phyloP scores from a whole-genome alignment of 78 protist species.

The Blattamonas nauphoetae region DNA sequence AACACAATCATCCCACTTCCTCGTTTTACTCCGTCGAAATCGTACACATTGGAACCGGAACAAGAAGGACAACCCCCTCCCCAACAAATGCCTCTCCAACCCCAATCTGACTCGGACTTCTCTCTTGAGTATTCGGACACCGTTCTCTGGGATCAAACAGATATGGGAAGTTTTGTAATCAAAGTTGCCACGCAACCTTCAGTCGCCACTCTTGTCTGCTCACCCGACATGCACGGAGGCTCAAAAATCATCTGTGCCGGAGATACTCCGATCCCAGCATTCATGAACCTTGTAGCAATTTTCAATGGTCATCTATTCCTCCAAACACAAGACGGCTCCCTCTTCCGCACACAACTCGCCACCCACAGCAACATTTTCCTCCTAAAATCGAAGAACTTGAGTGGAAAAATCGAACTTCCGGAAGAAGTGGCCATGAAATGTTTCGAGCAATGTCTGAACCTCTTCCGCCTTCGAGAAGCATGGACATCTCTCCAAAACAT shows the following conservation, averaged over 20 bases:
- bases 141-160: conserved; percentile 47
- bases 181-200: not conserved
- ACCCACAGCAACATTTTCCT: not conserved
- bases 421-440: not conserved
- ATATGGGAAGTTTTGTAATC: conserved; percentile 33
- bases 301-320: not conserved
- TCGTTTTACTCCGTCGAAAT: not conserved
- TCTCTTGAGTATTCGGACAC: not conserved
- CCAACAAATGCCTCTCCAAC: not conserved
- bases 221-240: conserved; percentile 25
- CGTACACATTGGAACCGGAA: not conserved
- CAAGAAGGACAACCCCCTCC: not conserved
- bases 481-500: conserved; percentile 17
- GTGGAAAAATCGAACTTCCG: not conserved
- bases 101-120: too few relatives aligned
- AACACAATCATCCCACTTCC: conserved; percentile 44
- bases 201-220: conserved; percentile 27
- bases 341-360: not conserved
- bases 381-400: not conserved
- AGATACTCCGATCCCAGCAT: not conserved
- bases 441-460: not conserved
- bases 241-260: not conserved
- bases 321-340: not conserved
- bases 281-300: not conserved
- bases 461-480: conserved; percentile 26